A percentile compares a stretch with the other conserved stretches of the same genome.
Evolutionary conservation across 257 asterid genomes (phyloP).

Genomic region (Przewalskia tangutica): DNA sequence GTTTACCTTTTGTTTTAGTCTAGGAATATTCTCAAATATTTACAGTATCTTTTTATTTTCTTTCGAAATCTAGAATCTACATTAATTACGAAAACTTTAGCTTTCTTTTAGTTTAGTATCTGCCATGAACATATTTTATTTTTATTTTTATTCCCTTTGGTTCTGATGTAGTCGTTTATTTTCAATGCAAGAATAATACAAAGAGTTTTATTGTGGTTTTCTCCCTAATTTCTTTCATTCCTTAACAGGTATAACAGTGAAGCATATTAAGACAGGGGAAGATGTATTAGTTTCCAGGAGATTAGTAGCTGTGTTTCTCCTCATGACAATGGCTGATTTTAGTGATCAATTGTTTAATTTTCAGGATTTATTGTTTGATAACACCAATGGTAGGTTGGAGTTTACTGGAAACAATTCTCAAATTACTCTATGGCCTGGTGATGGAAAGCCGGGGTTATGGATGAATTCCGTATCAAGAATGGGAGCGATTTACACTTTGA

Average conservation of each 20-base stretch:
- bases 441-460: slow-evolving; percentile 84
- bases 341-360: slow-evolving; percentile 67
- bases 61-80: too few species aligned
- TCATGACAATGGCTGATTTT: slow-evolving; percentile 83
- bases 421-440: slow-evolving; percentile 69
- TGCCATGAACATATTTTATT: too few species aligned
- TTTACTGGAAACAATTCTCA: slow-evolving; percentile 37
- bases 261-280: slow-evolving; percentile 77
- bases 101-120: too few species aligned
- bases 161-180: too few species aligned
- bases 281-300: slow-evolving; percentile 58
- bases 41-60: too few species aligned
- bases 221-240: too few species aligned
- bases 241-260: slow-evolving; percentile 17
- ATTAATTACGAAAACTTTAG: too few species aligned
- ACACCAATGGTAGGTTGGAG: slow-evolving; percentile 50
- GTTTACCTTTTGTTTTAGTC: too few species aligned
- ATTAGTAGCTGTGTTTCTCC: slow-evolving; percentile 50
- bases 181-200: too few species aligned
- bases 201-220: too few species aligned
- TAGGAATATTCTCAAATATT: too few species aligned
- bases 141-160: too few species aligned
- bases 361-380: slow-evolving; percentile 65
- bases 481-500: slow-evolving; percentile 52
- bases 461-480: slow-evolving; percentile 55